Evolutionary conservation across 495 filamentous ascomycete genomes (phyloP).

Genomic region (Aspergillus panamensis): DNA sequence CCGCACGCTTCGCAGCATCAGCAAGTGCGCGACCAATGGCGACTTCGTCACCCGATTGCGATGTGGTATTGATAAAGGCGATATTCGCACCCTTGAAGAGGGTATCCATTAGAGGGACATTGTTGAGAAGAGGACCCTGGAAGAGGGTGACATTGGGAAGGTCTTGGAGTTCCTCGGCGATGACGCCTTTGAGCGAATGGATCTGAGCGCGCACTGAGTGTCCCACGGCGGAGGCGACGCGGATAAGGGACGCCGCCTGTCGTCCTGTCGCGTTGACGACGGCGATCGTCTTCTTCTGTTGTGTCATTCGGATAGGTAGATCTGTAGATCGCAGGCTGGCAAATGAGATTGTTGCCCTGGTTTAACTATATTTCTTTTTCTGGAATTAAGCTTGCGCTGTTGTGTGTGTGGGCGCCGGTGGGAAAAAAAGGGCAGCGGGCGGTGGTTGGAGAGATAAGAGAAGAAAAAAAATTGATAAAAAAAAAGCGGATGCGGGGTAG

Average conservation of each 20-base stretch:
- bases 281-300: slow-evolving; percentile 71
- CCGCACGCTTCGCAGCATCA: slow-evolving; percentile 80
- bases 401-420: background rate
- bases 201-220: slow-evolving; percentile 88
- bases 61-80: slow-evolving; percentile 98
- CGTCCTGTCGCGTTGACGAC: slow-evolving; percentile 90
- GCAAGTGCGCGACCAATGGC: slow-evolving; percentile 82
- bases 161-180: slow-evolving; percentile 73
- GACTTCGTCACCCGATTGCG: slow-evolving; percentile 86
- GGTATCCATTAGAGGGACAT: slow-evolving; percentile 60
- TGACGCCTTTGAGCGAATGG: slow-evolving; percentile 73
- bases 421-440: slow-evolving; percentile 1
- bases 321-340: background rate
- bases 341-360: background rate
- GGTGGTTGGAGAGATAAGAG: slow-evolving; percentile 9
- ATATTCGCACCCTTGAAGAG: slow-evolving; percentile 81
- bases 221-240: slow-evolving; percentile 86
- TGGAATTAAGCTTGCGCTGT: no score
- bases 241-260: slow-evolving; percentile 89
- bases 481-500: slow-evolving; percentile 24
- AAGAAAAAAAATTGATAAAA: slow-evolving; percentile 9
- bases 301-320: slow-evolving; percentile 37
- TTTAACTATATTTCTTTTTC: background rate
- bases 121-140: slow-evolving; percentile 75
- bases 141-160: slow-evolving; percentile 83